Conservation (phyloP, 1,139 yeast species). For the Hemisphaericaspora lyxosophila region DNA sequence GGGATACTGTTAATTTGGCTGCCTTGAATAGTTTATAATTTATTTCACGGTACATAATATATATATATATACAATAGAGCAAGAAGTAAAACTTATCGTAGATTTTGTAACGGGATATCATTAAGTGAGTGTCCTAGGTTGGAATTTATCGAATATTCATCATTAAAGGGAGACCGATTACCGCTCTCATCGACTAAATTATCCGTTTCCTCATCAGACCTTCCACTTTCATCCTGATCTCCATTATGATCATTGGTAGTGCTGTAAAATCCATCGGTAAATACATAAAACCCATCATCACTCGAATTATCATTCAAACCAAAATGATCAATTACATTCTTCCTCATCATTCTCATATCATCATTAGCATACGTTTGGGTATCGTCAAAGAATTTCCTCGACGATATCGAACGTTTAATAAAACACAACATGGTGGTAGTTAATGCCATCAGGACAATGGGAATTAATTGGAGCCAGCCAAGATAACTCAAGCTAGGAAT, state of each 20-base stretch:
- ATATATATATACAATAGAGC: background rate
- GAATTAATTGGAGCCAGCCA: slow-evolving; percentile 48
- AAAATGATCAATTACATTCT: slow-evolving; percentile 16
- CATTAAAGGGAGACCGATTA: slow-evolving; percentile 10
- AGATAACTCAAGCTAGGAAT: slow-evolving; percentile 40
- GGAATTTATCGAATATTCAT: slow-evolving; percentile 6
- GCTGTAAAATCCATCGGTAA: slow-evolving; percentile 44
- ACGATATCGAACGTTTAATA: slow-evolving; percentile 38
- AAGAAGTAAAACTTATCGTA: slow-evolving; percentile 3
- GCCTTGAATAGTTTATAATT: background rate
- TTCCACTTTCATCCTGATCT: background rate
- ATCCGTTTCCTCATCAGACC: background rate
- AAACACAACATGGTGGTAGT: slow-evolving; percentile 42
- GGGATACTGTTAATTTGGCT: background rate
- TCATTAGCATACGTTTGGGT: slow-evolving; percentile 27
- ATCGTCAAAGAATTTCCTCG: slow-evolving; percentile 38
- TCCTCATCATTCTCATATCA: slow-evolving; percentile 36
- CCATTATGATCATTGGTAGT: slow-evolving; percentile 16
- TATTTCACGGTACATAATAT: background rate
- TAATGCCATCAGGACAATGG: slow-evolving; percentile 36
- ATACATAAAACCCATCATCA: slow-evolving; percentile 48
- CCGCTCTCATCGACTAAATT: background rate
- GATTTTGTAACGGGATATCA: slow-evolving; percentile 9
- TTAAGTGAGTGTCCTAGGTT: background rate
- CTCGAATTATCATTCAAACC: slow-evolving; percentile 31